These are phyloP conservation scores for Chlorella variabilis DNA, from an alignment of 163 green algal genomes.

Conservation along the genomic window DNA sequence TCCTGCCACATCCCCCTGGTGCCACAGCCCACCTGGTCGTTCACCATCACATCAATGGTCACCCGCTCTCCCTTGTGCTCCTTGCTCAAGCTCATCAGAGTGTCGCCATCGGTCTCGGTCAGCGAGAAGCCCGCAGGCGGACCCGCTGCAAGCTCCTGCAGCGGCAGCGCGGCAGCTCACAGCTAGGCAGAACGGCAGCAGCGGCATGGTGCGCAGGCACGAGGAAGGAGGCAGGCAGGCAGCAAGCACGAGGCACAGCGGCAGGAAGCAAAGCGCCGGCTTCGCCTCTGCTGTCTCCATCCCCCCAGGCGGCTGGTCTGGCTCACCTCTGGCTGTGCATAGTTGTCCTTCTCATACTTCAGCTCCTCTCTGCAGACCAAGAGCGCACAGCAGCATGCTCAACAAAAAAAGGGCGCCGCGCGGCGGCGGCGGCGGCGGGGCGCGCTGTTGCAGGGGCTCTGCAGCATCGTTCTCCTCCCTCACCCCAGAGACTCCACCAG, in stretches of 20 bases:
- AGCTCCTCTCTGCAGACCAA: conserved; percentile 48
- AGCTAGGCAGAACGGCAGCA: not conserved
- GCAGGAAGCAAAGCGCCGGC: too few species aligned
- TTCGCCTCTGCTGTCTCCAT: not conserved
- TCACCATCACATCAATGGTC: conserved; percentile 66
- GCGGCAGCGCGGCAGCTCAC: not conserved
- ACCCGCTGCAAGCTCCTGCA: conserved; percentile 50
- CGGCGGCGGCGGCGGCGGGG: not conserved
- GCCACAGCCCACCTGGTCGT: conserved; percentile 54
- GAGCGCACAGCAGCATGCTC: too few species aligned
- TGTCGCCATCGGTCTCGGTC: conserved; percentile 62
- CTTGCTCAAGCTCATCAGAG: conserved; percentile 62
- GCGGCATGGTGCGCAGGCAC: too few species aligned
- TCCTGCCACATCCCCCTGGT: too few species aligned
- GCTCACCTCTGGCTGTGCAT: conserved; percentile 49
- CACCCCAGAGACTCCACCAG: conserved; percentile 9
- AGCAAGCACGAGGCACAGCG: too few species aligned
- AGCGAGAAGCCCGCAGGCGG: conserved; percentile 65
- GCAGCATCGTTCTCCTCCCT: not conserved
- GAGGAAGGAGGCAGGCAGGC: not conserved
- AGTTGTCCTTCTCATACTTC: conserved; percentile 63
- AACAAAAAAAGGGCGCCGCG: too few species aligned
- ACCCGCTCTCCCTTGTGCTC: conserved; percentile 50
- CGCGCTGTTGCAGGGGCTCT: not conserved
- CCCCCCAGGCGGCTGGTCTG: not conserved